Conservation (phyloP, 2,329 filamentous ascomycete species). For the Cercospora beticola region DNA sequence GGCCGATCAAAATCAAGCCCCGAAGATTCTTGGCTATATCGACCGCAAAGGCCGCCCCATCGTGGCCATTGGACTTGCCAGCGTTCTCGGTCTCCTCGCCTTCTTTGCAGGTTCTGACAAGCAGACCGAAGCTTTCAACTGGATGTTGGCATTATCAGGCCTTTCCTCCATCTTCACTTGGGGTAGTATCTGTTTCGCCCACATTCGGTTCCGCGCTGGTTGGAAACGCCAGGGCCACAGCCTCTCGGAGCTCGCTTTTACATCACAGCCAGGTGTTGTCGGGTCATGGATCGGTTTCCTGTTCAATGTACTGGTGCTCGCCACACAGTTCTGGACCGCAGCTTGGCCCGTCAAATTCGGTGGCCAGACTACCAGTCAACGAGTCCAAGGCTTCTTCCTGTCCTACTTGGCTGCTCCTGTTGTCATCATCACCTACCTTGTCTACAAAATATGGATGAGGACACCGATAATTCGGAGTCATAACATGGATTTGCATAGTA, state of each 20-base stretch:
- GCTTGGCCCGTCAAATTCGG: constrained; percentile 64
- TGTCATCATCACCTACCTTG: constrained; percentile 36
- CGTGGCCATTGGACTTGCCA: constrained; percentile 67
- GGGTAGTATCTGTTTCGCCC: constrained; percentile 81
- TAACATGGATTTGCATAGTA: constrained; percentile 58
- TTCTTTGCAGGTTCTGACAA: constrained; percentile 69
- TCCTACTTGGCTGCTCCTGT: constrained; percentile 39
- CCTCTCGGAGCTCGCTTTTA: constrained; percentile 65
- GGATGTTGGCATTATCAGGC: constrained; percentile 75
- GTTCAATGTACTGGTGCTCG: constrained; percentile 64
- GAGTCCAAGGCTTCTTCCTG: constrained; percentile 32
- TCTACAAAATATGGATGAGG: constrained; percentile 35
- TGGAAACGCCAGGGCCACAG: constrained; percentile 68
- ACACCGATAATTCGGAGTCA: constrained; percentile 57
- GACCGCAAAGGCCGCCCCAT: constrained; percentile 78
- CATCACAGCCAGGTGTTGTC: constrained; percentile 54
- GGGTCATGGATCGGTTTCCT: constrained; percentile 63
- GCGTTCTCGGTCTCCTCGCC: constrained; percentile 68
- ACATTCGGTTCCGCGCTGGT: constrained; percentile 84
- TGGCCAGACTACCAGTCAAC: constrained; percentile 17
- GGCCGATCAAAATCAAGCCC: constrained; percentile 64
- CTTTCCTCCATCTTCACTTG: constrained; percentile 76
- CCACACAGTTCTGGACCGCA: constrained; percentile 77
- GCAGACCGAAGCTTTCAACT: constrained; percentile 67
- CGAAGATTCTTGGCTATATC: constrained; percentile 60